Conservation (phyloP, 495 filamentous ascomycete species). For the Schizothecium vesticola region DNA sequence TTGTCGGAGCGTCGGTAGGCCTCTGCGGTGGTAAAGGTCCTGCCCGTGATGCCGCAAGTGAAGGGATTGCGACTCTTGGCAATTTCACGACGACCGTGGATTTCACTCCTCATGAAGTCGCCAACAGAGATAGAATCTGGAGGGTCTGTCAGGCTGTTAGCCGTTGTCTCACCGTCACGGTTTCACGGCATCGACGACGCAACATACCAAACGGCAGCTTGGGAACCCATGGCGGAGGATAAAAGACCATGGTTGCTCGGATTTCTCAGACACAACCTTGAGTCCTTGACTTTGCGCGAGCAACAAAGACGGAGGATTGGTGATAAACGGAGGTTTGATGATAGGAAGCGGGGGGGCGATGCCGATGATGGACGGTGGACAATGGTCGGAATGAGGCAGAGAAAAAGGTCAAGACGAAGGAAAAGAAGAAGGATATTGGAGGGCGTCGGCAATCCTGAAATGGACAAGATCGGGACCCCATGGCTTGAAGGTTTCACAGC, state of each 20-base stretch:
- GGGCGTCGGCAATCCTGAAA: background rate
- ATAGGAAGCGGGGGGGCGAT: background rate
- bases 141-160: constrained; percentile 37
- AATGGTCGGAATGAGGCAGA: background rate
- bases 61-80: constrained; percentile 64
- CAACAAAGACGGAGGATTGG: background rate
- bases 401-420: background rate
- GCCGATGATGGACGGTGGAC: background rate
- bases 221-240: constrained; percentile 62
- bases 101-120: constrained; percentile 75
- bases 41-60: constrained; percentile 75
- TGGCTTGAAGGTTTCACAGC: background rate
- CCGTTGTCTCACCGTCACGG: background rate
- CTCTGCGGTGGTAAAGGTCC: constrained; percentile 61
- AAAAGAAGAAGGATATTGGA: background rate
- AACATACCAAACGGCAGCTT: constrained; percentile 53
- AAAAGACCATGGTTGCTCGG: constrained; percentile 67
- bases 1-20: constrained; percentile 62
- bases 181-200: background rate
- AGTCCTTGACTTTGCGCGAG: background rate
- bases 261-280: background rate
- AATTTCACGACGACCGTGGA: constrained; percentile 62
- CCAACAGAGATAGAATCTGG: constrained; percentile 72
- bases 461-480: background rate
- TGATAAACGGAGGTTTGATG: background rate